phyloP scores from a whole-genome alignment of 2,329 filamentous ascomycete species.

The Sclerotinia subarctica region DNA sequence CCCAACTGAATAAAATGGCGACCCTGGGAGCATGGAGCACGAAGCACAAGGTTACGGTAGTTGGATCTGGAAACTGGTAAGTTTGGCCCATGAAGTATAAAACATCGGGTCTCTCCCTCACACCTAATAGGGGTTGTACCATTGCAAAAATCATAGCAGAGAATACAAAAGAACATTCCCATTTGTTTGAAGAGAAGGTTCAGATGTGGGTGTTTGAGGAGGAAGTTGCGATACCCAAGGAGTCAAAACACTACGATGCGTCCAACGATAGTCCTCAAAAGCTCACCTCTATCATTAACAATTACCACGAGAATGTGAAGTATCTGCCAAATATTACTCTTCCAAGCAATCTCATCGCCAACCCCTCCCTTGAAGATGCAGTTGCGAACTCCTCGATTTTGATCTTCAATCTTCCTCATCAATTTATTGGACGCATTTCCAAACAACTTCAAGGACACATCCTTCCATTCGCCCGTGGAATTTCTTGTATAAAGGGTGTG shows the following conservation, averaged over 20 bases:
- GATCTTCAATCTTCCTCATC: slow-evolving; percentile 94
- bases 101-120: slow-evolving; percentile 1
- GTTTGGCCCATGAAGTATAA: slow-evolving; percentile 26
- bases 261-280: slow-evolving; percentile 67
- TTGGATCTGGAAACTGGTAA: slow-evolving; percentile 96
- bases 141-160: slow-evolving; percentile 97
- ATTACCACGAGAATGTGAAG: slow-evolving; percentile 92
- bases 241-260: slow-evolving; percentile 69
- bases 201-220: slow-evolving; percentile 99
- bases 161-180: slow-evolving; percentile 73
- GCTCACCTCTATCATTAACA: slow-evolving; percentile 88
- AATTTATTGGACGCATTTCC: slow-evolving; percentile 89
- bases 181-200: slow-evolving; percentile 82
- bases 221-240: slow-evolving; percentile 69
- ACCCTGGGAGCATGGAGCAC: slow-evolving; percentile 51
- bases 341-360: slow-evolving; percentile 79
- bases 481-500: slow-evolving; percentile 98
- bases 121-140: slow-evolving; percentile 73
- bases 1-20: slow-evolving; percentile 36
- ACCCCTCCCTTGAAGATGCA: slow-evolving; percentile 74
- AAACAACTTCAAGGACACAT: slow-evolving; percentile 83
- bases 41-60: slow-evolving; percentile 89
- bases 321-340: slow-evolving; percentile 88
- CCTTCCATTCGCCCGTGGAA: slow-evolving; percentile 84
- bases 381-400: slow-evolving; percentile 84